phyloP scores from a whole-genome alignment of 2,329 filamentous ascomycete genomes.

The Fusarium odoratissimum region DNA sequence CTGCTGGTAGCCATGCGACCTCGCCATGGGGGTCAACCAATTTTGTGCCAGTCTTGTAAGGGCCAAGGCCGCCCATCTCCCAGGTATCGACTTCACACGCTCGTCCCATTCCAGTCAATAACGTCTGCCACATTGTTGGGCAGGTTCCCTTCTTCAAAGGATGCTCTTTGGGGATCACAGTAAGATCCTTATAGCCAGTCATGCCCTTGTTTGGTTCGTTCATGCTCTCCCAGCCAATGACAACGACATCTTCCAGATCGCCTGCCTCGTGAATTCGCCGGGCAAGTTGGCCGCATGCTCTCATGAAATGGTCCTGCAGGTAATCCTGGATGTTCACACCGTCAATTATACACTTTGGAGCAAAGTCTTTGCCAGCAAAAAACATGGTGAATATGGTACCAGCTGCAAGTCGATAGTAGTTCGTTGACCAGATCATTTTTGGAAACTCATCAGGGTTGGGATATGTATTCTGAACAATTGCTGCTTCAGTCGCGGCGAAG shows the following conservation, averaged over 20 bases:
- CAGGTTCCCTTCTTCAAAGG: slow-evolving; percentile 92
- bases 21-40: slow-evolving; percentile 90
- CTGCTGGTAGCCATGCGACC: slow-evolving; percentile 83
- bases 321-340: slow-evolving; percentile 97
- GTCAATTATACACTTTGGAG: slow-evolving; percentile 95
- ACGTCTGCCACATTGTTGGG: slow-evolving; percentile 93
- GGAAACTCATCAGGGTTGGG: slow-evolving; percentile 86
- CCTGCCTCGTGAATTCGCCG: slow-evolving; percentile 88
- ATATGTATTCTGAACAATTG: slow-evolving; percentile 94
- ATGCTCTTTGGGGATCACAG: slow-evolving; percentile 84
- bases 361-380: slow-evolving; percentile 90
- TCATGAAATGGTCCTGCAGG: slow-evolving; percentile 86
- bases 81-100: slow-evolving; percentile 91
- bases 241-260: slow-evolving; percentile 84
- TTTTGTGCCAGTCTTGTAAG: slow-evolving; percentile 85
- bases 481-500: slow-evolving; percentile 88
- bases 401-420: slow-evolving; percentile 88
- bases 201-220: slow-evolving; percentile 95
- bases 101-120: slow-evolving; percentile 89
- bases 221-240: slow-evolving; percentile 95
- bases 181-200: slow-evolving; percentile 84
- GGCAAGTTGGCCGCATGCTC: slow-evolving; percentile 83
- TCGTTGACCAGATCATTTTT: slow-evolving; percentile 99
- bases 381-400: slow-evolving; percentile 95
- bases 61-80: slow-evolving; percentile 93